Evolutionary conservation across 148 eudicot genomes (phyloP).

Genomic region (Bassia scoparia): DNA sequence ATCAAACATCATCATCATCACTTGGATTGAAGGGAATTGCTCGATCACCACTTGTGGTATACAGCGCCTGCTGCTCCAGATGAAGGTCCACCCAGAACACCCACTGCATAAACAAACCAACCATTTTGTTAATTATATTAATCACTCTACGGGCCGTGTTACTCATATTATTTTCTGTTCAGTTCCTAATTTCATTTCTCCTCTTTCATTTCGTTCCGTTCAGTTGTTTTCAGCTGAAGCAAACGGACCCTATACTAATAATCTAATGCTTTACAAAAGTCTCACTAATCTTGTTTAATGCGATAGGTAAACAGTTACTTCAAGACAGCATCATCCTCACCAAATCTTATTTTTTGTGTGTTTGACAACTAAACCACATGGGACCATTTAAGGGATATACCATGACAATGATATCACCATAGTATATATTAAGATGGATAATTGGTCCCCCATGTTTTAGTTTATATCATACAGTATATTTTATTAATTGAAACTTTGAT

Average conservation of each 20-base stretch:
- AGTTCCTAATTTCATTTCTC: no score
- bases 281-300: background rate
- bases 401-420: background rate
- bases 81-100: conserved; percentile 78
- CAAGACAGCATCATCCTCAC: conserved; percentile 14
- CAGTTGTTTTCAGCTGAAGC: no score
- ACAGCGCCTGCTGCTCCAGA: conserved; percentile 68
- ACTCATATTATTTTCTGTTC: no score
- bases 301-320: conserved; percentile 2
- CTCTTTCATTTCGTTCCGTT: no score
- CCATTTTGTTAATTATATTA: no score
- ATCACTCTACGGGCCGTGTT: no score
- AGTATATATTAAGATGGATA: background rate
- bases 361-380: conserved; percentile 18
- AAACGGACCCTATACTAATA: background rate
- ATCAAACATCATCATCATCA: conserved; percentile 17
- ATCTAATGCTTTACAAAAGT: background rate
- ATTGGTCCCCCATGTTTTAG: background rate
- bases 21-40: conserved; percentile 72
- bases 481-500: background rate
- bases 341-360: background rate
- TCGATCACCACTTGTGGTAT: conserved; percentile 64
- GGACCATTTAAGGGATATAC: conserved; percentile 13
- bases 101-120: conserved; percentile 41
- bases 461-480: background rate